Conservation (phyloP, 2,329 filamentous ascomycete genomes). For the Fusarium sarcochroum region DNA sequence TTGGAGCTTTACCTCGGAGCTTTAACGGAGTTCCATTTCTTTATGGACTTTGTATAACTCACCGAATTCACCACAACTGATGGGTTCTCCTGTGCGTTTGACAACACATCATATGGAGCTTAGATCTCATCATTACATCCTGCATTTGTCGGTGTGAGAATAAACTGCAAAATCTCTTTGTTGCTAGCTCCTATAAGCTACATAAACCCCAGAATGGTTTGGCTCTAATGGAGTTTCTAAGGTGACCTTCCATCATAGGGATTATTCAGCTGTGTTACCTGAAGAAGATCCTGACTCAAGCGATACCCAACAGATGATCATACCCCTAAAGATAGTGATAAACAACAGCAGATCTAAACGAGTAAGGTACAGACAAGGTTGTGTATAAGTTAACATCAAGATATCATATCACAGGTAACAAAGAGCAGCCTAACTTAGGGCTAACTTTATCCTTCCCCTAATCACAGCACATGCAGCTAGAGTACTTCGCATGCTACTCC, state of each 20-base stretch:
- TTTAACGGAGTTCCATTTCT: no score
- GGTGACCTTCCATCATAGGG: neutral
- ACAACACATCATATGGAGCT: conserved; percentile 4
- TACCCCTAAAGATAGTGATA: conserved; percentile 5
- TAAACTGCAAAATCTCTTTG: neutral
- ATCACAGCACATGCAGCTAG: neutral
- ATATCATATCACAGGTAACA: no score
- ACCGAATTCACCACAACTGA: neutral
- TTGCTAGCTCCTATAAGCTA: neutral
- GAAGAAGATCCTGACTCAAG: neutral
- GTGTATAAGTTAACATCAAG: neutral
- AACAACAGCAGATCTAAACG: conserved; percentile 19
- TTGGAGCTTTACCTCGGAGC: no score
- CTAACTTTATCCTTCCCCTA: conserved; percentile 4
- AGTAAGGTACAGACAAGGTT: conserved; percentile 6
- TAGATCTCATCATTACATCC: neutral
- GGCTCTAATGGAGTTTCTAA: neutral
- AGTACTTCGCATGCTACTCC: no score
- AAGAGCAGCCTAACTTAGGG: neutral
- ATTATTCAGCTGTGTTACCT: neutral
- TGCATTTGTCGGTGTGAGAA: neutral
- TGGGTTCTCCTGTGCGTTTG: conserved; percentile 5
- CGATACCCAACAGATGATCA: neutral
- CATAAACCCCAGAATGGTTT: neutral
- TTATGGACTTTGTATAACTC: neutral